Evolutionary conservation across 495 filamentous ascomycete species (phyloP).

Genomic region (Talaromyces ruber): DNA sequence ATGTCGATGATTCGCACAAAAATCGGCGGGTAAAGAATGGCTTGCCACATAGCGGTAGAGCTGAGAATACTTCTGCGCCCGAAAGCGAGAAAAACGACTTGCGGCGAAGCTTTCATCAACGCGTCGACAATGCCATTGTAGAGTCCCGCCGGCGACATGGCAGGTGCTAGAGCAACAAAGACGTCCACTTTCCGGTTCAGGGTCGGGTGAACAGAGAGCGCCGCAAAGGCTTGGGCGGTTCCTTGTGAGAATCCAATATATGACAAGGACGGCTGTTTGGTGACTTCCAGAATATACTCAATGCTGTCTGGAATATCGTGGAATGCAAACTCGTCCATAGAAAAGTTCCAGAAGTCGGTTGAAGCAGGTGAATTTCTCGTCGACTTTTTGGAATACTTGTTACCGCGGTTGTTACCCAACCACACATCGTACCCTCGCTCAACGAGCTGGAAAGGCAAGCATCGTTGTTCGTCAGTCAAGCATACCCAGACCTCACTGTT

Average conservation of each 20-base stretch:
- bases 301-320: slow-evolving; percentile 95
- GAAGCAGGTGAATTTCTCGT: slow-evolving; percentile 62
- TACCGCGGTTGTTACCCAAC: slow-evolving; percentile 95
- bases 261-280: slow-evolving; percentile 73
- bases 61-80: slow-evolving; percentile 89
- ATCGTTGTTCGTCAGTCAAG: slow-evolving; percentile 75
- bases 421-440: slow-evolving; percentile 95
- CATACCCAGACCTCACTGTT: slow-evolving; percentile 99
- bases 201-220: slow-evolving; percentile 84
- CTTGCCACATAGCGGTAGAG: slow-evolving; percentile 95
- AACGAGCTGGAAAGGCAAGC: slow-evolving; percentile 80
- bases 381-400: slow-evolving; percentile 97
- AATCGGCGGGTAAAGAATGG: slow-evolving; percentile 88
- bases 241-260: slow-evolving; percentile 98
- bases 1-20: slow-evolving; percentile 85
- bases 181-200: slow-evolving; percentile 92
- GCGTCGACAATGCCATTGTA: slow-evolving; percentile 83
- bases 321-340: slow-evolving; percentile 96
- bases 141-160: slow-evolving; percentile 91
- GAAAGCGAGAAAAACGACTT: slow-evolving; percentile 88
- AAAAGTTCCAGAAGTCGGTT: slow-evolving; percentile 89
- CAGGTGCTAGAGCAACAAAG: slow-evolving; percentile 94
- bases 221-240: slow-evolving; percentile 92
- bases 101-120: slow-evolving; percentile 86
- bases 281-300: slow-evolving; percentile 79